Conservation (phyloP, 768 basidiomycete species). For the Tylopilus felleus region DNA sequence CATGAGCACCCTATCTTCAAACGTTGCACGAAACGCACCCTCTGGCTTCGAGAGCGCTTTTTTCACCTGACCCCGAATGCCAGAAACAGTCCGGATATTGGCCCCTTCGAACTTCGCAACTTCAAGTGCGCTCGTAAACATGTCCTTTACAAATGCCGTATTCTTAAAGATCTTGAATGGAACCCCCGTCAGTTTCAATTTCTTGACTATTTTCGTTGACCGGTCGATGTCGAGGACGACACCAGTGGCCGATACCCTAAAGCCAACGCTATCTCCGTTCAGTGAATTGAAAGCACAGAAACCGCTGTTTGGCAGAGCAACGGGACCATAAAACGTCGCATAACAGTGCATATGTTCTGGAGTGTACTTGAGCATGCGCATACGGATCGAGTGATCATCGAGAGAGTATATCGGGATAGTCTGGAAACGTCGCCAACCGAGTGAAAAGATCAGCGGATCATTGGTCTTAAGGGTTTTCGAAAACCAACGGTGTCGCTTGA, state of each 20-base stretch:
- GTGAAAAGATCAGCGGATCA: conserved; percentile 91
- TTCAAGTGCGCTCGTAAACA: conserved; percentile 92
- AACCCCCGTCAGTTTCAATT: conserved; percentile 91
- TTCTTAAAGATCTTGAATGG: conserved; percentile 99
- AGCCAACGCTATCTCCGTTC: conserved; percentile 60
- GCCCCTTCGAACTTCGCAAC: conserved; percentile 99
- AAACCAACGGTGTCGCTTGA: conserved; percentile 97
- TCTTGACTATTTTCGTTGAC: conserved; percentile 95
- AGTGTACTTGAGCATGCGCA: conserved; percentile 99
- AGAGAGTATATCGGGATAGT: conserved; percentile 92
- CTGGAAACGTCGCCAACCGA: conserved; percentile 99
- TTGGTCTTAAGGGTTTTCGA: conserved; percentile 90
- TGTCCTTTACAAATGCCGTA: conserved; percentile 96
- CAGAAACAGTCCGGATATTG: conserved; percentile 92
- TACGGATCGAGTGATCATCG: conserved; percentile 96
- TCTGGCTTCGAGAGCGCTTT: conserved; percentile 94
- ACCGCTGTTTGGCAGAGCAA: conserved; percentile 88
- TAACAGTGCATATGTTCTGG: conserved; percentile 99
- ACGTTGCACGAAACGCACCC: conserved; percentile 92
- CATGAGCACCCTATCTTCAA: conserved; percentile 96
- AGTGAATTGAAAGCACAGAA: conserved; percentile 97
- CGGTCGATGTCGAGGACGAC: conserved; percentile 93
- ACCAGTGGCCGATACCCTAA: conserved; percentile 90
- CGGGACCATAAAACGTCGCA: conserved; percentile 95
- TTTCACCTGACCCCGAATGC: conserved; percentile 95